Evolutionary conservation across 176 grass and related monocot species (phyloP).

Genomic region (Juncus effusus): DNA sequence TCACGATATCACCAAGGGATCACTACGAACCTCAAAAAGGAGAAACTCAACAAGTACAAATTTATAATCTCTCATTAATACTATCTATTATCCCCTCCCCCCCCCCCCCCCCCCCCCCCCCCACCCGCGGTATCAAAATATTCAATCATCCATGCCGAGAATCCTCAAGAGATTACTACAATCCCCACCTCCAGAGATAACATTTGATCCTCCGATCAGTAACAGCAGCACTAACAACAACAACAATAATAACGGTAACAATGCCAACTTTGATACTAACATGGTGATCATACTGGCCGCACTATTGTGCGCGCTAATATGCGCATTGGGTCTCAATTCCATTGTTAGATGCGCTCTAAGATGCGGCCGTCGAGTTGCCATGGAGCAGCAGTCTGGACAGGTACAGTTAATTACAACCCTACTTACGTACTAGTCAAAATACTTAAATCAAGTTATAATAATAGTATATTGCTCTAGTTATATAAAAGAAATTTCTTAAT

Average conservation of each 20-base stretch:
- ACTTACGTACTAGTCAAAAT: background rate
- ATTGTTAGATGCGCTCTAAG: slow-evolving; percentile 43
- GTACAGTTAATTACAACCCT: no score
- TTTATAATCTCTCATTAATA: background rate
- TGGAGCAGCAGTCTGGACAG: slow-evolving; percentile 14
- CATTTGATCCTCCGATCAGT: background rate
- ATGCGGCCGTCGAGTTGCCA: slow-evolving; percentile 39
- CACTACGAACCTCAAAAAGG: slow-evolving; percentile 11
- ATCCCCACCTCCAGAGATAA: background rate
- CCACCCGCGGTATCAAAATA: background rate
- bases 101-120: background rate
- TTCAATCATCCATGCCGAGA: slow-evolving; percentile 8
- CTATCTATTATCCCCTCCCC: background rate
- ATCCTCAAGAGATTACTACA: background rate
- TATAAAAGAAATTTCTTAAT: background rate
- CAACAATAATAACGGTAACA: background rate
- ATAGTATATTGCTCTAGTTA: no score
- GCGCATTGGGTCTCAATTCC: slow-evolving; percentile 54
- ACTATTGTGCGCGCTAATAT: slow-evolving; percentile 60
- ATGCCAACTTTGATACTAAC: slow-evolving; percentile 43
- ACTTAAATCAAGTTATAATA: no score
- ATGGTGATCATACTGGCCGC: slow-evolving; percentile 71
- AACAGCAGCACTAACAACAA: background rate
- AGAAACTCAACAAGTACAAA: slow-evolving; percentile 10
- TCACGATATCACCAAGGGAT: slow-evolving; percentile 17